A percentile compares a stretch with the other conserved stretches of the same genome.
These are phyloP conservation scores for Craspedostauros australis DNA, from an alignment of 108 stramenopile species.

Conservation along the genomic window DNA sequence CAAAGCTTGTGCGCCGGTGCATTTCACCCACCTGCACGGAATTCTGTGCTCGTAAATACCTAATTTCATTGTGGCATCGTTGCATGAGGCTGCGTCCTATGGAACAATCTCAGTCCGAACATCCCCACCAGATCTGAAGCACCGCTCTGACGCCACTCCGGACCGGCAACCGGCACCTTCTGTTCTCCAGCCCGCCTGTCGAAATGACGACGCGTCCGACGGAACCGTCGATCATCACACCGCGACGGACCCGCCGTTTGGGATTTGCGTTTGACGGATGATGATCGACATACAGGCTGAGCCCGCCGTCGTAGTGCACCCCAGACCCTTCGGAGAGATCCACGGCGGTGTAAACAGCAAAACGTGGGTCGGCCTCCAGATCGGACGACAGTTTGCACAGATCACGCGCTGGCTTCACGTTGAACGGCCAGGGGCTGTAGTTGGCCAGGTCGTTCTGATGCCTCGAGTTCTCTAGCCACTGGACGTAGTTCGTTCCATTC, in stretches of 20 bases:
- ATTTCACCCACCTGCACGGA: too few species aligned
- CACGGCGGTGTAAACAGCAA: slow-evolving; percentile 42
- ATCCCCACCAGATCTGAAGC: slow-evolving; percentile 61
- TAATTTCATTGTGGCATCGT: too few species aligned
- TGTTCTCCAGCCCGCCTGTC: slow-evolving; percentile 45
- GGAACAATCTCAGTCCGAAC: too few species aligned
- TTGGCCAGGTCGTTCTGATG: slow-evolving; percentile 24
- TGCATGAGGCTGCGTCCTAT: too few species aligned
- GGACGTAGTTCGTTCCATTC: slow-evolving; percentile 24
- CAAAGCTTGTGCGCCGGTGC: too few species aligned
- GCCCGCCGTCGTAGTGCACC: slow-evolving; percentile 29
- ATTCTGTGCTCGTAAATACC: too few species aligned
- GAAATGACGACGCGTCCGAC: slow-evolving; percentile 37
- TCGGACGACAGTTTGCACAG: slow-evolving; percentile 36
- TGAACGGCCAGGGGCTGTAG: slow-evolving; percentile 25
- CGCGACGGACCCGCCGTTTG: slow-evolving; percentile 22
- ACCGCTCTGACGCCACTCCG: slow-evolving; percentile 35
- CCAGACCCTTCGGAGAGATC: slow-evolving; percentile 34
- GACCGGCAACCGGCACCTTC: slow-evolving; percentile 36
- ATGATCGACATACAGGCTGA: slow-evolving; percentile 32
- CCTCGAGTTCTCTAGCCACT: slow-evolving; percentile 24
- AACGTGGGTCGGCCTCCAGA: slow-evolving; percentile 32
- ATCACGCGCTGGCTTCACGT: slow-evolving; percentile 25
- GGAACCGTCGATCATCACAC: slow-evolving; percentile 32
- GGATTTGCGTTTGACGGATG: slow-evolving; percentile 21